Evolutionary conservation across 768 basidiomycete genomes (phyloP), one percentile per base, ranked within the genome.

Genomic region (Suillus variegatus): DNA sequence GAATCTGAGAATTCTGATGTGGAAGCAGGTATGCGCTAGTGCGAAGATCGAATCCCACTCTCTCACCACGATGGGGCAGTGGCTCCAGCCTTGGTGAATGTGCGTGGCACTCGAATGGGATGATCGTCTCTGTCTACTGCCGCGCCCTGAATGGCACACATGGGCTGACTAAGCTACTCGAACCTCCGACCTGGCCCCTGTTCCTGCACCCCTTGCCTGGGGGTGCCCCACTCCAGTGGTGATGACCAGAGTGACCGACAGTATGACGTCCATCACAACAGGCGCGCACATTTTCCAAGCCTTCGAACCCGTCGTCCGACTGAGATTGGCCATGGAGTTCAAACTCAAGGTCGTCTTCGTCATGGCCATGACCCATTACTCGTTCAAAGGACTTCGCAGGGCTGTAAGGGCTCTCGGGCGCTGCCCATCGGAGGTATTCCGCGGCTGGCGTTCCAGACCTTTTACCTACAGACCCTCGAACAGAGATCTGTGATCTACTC

Each of bases 261-360:
- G 93, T 94, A 76, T 95, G 94, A 61, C 87, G 83, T 22, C 93
- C 93, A 74, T 94, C 92, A 71, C 93, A 95, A 74, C 93, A 95
- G 1, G 92, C 95, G 28, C 97, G 86, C 25, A 98, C 95, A 71
- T 99, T 98, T 80, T 98, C 96, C 63, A 99, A 76, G 0, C 95
- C 95, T 72, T 98, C 96, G 74, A 87, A 99, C 6, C 88, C 93
- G 40, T 88, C 88, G 68, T 93, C 92, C 14, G 88, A 90, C 67
- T 85, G 75, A 25, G 82, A 82, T 22, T 88, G 90, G 22, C 87
- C 92, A 70, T 95, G 89, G 40, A 95, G 80, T 78, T 96, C 93
- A 72, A 96, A 93, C 70, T 93, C 92, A 1, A 92, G 79, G 25
- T 89, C 92, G 3, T 88, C 88, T 0, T 86, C 84, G 14, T 88